Percentiles rank a stretch among this genome's conserved stretches.
phyloP scores from a whole-genome alignment of 2,329 filamentous ascomycete genomes.

The Ascochyta rabiei region DNA sequence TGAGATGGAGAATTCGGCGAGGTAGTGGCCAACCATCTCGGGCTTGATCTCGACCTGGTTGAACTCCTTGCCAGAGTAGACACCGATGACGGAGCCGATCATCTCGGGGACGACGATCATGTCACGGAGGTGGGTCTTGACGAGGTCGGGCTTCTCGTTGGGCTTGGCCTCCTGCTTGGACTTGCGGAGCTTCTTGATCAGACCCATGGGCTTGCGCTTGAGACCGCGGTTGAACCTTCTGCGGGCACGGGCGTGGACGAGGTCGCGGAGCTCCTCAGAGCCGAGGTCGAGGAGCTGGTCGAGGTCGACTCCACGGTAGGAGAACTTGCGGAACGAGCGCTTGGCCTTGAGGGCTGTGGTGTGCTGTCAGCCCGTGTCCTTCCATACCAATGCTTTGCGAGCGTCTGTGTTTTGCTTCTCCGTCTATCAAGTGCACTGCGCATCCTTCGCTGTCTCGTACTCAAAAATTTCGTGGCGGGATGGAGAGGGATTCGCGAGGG shows the following conservation, averaged over 20 bases:
- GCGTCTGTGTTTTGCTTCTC: constrained; percentile 6
- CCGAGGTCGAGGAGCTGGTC: constrained; percentile 99
- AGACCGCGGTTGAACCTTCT: constrained; percentile 99
- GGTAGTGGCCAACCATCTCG: constrained; percentile 99
- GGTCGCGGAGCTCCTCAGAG: constrained; percentile 98
- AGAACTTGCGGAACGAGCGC: constrained; percentile 99
- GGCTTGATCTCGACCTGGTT: constrained; percentile 99
- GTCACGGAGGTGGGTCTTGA: constrained; percentile 99
- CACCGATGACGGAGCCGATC: constrained; percentile 97
- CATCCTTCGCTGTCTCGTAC: constrained; percentile 11
- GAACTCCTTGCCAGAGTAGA: constrained; percentile 99
- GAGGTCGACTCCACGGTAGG: constrained; percentile 98
- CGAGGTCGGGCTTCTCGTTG: constrained; percentile 99
- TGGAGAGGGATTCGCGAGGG: constrained; percentile 7
- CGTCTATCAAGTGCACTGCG: constrained; percentile 3
- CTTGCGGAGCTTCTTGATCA: constrained; percentile 99
- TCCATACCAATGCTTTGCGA: constrained; percentile 8
- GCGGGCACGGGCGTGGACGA: constrained; percentile 98
- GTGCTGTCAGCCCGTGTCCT: constrained; percentile 35
- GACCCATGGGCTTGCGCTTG: constrained; percentile 99
- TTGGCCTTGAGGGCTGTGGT: constrained; percentile 93
- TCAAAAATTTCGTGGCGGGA: constrained; percentile 14
- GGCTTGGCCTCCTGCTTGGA: constrained; percentile 64
- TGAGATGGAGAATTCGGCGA: constrained; percentile 99
- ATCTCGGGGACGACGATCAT: constrained; percentile 99